phyloP scores from a whole-genome alignment of 148 eudicot species.

The Amaranthus palmeri region DNA sequence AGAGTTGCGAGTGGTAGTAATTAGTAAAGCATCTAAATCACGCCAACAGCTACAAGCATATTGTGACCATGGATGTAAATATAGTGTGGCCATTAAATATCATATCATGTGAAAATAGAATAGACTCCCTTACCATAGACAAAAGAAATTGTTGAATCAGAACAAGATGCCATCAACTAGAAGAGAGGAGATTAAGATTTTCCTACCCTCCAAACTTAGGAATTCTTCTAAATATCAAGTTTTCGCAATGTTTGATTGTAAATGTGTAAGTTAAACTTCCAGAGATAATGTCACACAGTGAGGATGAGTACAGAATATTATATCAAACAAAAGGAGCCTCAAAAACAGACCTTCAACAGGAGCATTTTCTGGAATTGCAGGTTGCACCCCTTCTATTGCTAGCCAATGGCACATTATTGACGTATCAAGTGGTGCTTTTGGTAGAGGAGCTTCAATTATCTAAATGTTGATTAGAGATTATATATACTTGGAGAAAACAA shows the following conservation, averaged over 20 bases:
- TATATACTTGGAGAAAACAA: slow-evolving; percentile 6
- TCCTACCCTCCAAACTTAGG: not conserved
- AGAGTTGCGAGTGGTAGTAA: not conserved
- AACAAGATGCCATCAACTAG: not conserved
- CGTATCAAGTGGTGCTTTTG: slow-evolving; percentile 76
- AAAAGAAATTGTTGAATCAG: slow-evolving; percentile 2
- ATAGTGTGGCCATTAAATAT: not conserved
- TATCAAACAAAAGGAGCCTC: slow-evolving; percentile 3
- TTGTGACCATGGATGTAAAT: not conserved
- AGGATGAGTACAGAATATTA: not conserved
- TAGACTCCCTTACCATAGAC: not conserved
- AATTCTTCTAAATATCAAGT: not conserved
- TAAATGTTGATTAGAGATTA: slow-evolving; percentile 15
- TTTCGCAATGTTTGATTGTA: not conserved
- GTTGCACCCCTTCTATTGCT: slow-evolving; percentile 80
- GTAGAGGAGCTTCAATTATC: slow-evolving; percentile 82
- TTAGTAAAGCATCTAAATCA: not conserved
- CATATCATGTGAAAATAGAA: not conserved
- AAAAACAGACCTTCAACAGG: slow-evolving; percentile 50
- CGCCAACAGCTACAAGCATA: not conserved
- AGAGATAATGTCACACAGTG: not conserved
- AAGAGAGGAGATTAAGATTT: not conserved
- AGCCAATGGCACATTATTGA: slow-evolving; percentile 71
- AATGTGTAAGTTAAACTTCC: not conserved
- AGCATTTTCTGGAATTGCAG: slow-evolving; percentile 77